These are phyloP conservation scores for Acrocalymma vagum DNA, from an alignment of 2,329 filamentous ascomycete genomes.

Conservation along the genomic window DNA sequence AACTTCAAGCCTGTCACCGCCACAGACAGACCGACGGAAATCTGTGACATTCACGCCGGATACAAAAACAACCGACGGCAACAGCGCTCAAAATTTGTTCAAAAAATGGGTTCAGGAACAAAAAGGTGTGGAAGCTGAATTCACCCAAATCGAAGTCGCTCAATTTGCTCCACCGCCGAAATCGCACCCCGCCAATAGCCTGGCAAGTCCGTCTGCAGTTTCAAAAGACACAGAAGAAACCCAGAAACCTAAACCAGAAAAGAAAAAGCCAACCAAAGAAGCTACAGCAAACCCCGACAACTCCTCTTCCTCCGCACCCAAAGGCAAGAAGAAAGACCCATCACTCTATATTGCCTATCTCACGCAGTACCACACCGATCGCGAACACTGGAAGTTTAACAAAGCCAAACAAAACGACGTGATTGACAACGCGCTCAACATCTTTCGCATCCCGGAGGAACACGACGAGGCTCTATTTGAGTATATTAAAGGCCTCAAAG, in stretches of 20 bases:
- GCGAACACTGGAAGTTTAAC: slow-evolving; percentile 90
- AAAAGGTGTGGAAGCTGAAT: slow-evolving; percentile 31
- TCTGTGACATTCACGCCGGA: slow-evolving; percentile 72
- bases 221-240: slow-evolving; percentile 15
- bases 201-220: slow-evolving; percentile 13
- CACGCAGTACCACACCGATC: slow-evolving; percentile 74
- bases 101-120: slow-evolving; percentile 56
- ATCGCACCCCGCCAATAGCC: slow-evolving; percentile 13
- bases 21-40: slow-evolving; percentile 54
- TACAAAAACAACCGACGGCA: slow-evolving; percentile 67
- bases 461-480: slow-evolving; percentile 75
- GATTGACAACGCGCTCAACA: slow-evolving; percentile 81
- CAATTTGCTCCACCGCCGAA: slow-evolving; percentile 35
- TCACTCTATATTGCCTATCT: slow-evolving; percentile 79
- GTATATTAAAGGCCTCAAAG: slow-evolving; percentile 83
- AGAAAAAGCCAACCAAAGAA: slow-evolving; percentile 8
- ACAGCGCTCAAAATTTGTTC: slow-evolving; percentile 61
- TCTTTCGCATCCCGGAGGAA: slow-evolving; percentile 72
- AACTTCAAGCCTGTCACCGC: slow-evolving; percentile 30
- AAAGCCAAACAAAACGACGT: slow-evolving; percentile 89
- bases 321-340: slow-evolving; percentile 56
- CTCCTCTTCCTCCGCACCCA: slow-evolving; percentile 7
- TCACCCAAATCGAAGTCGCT: slow-evolving; percentile 30
- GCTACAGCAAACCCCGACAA: slow-evolving; percentile 5
- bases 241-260: slow-evolving; percentile 1